These are phyloP conservation scores for Taphrina communis DNA, from an alignment of 1,139 yeast genomes.

Conservation along the genomic window DNA sequence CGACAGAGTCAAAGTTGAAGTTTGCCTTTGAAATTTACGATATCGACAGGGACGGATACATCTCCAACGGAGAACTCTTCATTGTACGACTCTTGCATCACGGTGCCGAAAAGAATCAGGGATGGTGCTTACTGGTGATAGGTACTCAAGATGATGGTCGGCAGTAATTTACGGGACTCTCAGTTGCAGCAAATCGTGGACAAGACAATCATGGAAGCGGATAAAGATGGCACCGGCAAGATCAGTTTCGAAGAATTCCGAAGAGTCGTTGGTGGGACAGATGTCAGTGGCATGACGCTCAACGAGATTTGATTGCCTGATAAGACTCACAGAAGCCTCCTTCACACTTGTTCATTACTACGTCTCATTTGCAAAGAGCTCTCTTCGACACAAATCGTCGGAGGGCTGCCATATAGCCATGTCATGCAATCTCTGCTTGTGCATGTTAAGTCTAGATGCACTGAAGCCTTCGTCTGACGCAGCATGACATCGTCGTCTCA, in stretches of 20 bases:
- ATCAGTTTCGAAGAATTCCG: constrained; percentile 82
- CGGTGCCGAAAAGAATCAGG: neutral
- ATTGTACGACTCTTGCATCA: constrained; percentile 50
- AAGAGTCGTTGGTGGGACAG: constrained; percentile 28
- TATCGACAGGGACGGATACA: constrained; percentile 91
- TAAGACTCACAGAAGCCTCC: too few species aligned
- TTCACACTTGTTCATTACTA: too few species aligned
- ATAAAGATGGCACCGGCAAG: constrained; percentile 86
- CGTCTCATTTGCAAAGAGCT: too few species aligned
- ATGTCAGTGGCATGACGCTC: constrained; percentile 36
- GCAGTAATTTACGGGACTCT: constrained; percentile 80
- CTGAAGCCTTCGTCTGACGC: too few species aligned
- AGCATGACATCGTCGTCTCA: too few species aligned
- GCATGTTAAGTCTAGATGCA: too few species aligned
- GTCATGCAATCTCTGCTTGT: too few species aligned
- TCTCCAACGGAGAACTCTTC: constrained; percentile 92
- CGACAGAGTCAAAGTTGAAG: constrained; percentile 77
- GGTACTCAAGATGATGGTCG: constrained; percentile 97
- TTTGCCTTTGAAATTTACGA: constrained; percentile 95
- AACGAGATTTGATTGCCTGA: constrained; percentile 10
- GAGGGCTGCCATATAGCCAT: too few species aligned
- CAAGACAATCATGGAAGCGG: constrained; percentile 94
- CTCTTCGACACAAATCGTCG: too few species aligned
- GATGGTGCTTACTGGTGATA: neutral
- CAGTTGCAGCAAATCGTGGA: constrained; percentile 93